Base-by-base conservation (phyloP, 1,284 basidiomycete species). In the Chalciporus sp. region DNA sequence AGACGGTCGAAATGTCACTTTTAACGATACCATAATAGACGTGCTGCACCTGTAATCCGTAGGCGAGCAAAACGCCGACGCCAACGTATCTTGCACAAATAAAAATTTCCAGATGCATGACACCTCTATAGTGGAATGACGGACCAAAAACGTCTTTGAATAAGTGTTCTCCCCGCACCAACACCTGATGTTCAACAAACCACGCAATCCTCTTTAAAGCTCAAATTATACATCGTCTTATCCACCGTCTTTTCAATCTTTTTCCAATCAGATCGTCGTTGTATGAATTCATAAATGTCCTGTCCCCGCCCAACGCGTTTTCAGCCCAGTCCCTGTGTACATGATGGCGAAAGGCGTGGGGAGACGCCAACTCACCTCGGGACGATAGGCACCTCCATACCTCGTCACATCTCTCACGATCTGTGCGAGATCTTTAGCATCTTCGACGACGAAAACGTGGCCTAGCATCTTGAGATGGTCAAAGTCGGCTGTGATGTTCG, bases 391-490 rank as follows among this genome's bases (percentile, higher is more conserved):
- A 4, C 95, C 95, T 1, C 95, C 94, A 70, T 97, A 97, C 41
- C 95, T 80, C 11, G 92, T 93, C 6, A 96, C 93, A 72, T 98
- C 95, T 58, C 94, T 78, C 19, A 98, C 94, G 63, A 98, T 95
- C 73, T 94, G 89, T 28, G 94, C 95, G 4, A 99, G 78, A 67
- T 98, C 95, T 64, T 94, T 95, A 0, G 94, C 94, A 58, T 95
- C 93, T 61, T 90, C 87, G 7, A 92, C 90, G 47, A 98, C 93
- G 69, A 89, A 99, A 8, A 98, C 91, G 65, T 97, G 94, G 0
- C 95, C 95, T 7, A 98, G 78, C 92, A 98, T 95, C 72, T 97
- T 98, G 52, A 99, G 80, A 62, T 95, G 89, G 14, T 94, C 88
- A 64, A 98, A 98, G 60, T 97, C 94, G 0, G 86, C 79, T 0